Evolutionary conservation across 2,329 filamentous ascomycete genomes (phyloP).

Genomic region (Pseudomassariella vexata): DNA sequence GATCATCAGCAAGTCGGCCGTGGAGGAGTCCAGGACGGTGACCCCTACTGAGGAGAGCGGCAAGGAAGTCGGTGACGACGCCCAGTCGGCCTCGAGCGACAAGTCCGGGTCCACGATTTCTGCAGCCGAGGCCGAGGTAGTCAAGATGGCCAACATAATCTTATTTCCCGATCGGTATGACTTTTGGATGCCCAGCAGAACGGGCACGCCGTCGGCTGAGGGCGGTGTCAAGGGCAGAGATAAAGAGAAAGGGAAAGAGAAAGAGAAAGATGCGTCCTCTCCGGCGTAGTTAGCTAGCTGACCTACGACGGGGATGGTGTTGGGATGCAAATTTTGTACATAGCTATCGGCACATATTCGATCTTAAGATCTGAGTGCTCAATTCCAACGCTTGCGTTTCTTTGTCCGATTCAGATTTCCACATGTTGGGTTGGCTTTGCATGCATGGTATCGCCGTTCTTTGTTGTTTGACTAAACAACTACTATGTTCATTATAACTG

Average conservation of each 20-base stretch:
- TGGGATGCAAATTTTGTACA: too few relatives aligned
- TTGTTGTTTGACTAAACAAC: too few relatives aligned
- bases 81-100: constrained; percentile 13
- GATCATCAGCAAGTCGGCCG: constrained; percentile 30
- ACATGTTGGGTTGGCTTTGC: too few relatives aligned
- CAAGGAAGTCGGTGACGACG: constrained; percentile 13
- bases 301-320: too few relatives aligned
- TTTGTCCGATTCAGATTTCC: too few relatives aligned
- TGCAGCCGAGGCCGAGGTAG: constrained; percentile 44
- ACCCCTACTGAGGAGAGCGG: constrained; percentile 12
- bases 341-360: too few relatives aligned
- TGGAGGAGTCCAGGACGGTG: constrained; percentile 9
- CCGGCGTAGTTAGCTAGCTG: too few relatives aligned
- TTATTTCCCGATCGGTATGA: constrained; percentile 48
- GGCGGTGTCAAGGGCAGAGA: too few relatives aligned
- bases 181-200: constrained; percentile 37
- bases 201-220: constrained; percentile 8
- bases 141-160: constrained; percentile 50
- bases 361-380: too few relatives aligned
- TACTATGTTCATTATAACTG: too few relatives aligned
- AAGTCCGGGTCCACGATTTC: constrained; percentile 21
- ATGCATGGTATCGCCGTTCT: too few relatives aligned
- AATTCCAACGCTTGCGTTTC: too few relatives aligned
- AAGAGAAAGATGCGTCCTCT: constrained; percentile 4
- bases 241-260: constrained; percentile 6